Percentiles rank a stretch among this genome's conserved stretches.
These are phyloP conservation scores for Moringa oleifera DNA, from an alignment of 345 rosid genomes.

Conservation along the genomic window DNA sequence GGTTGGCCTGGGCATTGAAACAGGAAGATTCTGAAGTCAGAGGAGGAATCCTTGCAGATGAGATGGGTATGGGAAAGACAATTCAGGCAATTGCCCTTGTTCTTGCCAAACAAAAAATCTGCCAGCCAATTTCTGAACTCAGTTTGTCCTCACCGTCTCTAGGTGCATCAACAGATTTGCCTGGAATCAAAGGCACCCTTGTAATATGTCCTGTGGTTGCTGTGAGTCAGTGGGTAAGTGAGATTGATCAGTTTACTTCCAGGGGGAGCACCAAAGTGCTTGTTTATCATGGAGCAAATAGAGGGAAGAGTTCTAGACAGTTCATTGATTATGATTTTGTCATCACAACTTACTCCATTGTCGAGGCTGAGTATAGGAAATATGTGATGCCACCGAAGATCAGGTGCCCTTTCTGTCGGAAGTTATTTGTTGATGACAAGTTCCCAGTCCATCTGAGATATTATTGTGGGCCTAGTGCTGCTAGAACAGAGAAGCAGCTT, in stretches of 20 bases:
- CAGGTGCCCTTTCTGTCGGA: slow-evolving; percentile 62
- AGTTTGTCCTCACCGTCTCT: slow-evolving; percentile 14
- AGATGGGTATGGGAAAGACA: slow-evolving; percentile 99
- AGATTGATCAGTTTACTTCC: slow-evolving; percentile 68
- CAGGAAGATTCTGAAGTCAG: slow-evolving; percentile 63
- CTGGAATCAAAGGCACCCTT: slow-evolving; percentile 51
- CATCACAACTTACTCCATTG: slow-evolving; percentile 75
- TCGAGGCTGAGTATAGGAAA: slow-evolving; percentile 77
- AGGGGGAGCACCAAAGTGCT: slow-evolving; percentile 75
- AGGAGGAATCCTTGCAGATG: slow-evolving; percentile 98
- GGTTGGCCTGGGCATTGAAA: slow-evolving; percentile 87
- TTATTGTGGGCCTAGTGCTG: slow-evolving; percentile 77
- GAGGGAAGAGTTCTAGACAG: slow-evolving; percentile 47
- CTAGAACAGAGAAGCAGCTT: slow-evolving; percentile 70
- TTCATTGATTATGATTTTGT: slow-evolving; percentile 74
- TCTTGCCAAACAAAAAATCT: slow-evolving; percentile 58
- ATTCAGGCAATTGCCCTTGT: slow-evolving; percentile 93
- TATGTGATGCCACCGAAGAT: slow-evolving; percentile 60
- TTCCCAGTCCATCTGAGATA: slow-evolving; percentile 51
- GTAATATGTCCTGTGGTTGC: slow-evolving; percentile 94
- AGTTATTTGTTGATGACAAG: slow-evolving; percentile 42
- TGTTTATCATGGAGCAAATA: slow-evolving; percentile 73
- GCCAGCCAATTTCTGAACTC: slow-evolving; percentile 13
- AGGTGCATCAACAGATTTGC: slow-evolving; percentile 30
- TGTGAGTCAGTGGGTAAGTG: slow-evolving; percentile 86